Base-by-base conservation (phyloP, 2,329 filamentous ascomycete genomes). In the Talaromyces funiculosus region DNA sequence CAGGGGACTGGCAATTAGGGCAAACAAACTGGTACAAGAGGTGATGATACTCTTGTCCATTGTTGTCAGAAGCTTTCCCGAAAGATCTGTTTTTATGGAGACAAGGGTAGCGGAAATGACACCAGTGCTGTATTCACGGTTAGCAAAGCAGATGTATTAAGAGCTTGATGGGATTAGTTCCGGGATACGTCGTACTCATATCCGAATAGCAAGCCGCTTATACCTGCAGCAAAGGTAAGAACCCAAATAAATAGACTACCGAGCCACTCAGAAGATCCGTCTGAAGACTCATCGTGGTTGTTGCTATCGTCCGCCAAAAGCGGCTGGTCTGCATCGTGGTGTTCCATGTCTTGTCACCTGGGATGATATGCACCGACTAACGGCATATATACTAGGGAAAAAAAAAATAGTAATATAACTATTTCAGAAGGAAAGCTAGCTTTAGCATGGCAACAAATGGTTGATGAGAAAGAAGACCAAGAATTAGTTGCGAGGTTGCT, bases 71-170 rank as follows among this genome's bases (percentile, higher is more conserved):
- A 71, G 61, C 6, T 78, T 79, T 42, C 75, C 68, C 6, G 82
- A 83, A 26, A 85, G 77, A 64, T 83, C 81, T 1, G 80, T 74
- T 51, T 75, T 75, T 61, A 86, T 79, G 3, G 80, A 82, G 26
- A 86, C 78, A 59, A 86, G 77, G 1, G 82, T 85, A 1, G 82
- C 83, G 37, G 82, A 84, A 59, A 86, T 85, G 16, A 86, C 83
- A 37, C 84, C 84, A 37, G 84, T 86, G 67, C 81, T 77, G 61
- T 75, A 31, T 10, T 4, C 9, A 22, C 8, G 5, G 10, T 54
- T 40, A 54, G 51, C 33, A 45, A 43, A 45, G 26, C 3, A 56
- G 12, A 12, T 18, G 16, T 22, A 24, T 33, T 6, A 3, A 33
- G 43, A 2, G n/a, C n/a, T 6, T 8, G 26, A 43, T 20, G 26